These are phyloP conservation scores for Jackrogersella minutella DNA, from an alignment of 495 filamentous ascomycete species.

Conservation along the genomic window DNA sequence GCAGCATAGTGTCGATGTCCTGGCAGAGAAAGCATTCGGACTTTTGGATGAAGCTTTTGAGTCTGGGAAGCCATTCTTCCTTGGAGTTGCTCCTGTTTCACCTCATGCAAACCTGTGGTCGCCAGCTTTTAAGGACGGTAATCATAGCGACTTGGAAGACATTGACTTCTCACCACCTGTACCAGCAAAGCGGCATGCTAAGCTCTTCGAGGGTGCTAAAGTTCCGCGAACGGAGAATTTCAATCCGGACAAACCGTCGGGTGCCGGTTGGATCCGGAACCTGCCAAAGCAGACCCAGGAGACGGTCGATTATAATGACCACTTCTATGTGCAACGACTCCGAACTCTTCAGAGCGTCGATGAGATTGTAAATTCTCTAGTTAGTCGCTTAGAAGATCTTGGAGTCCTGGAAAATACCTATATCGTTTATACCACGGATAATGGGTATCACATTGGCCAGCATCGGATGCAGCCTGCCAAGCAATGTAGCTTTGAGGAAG, in stretches of 20 bases:
- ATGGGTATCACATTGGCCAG: constrained; percentile 79
- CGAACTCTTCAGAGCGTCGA: constrained; percentile 73
- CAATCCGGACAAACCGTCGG: constrained; percentile 61
- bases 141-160: constrained; percentile 34
- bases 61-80: constrained; percentile 68
- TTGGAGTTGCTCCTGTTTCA: constrained; percentile 70
- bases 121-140: constrained; percentile 47
- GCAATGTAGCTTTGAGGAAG: constrained; percentile 74
- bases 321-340: constrained; percentile 71
- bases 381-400: constrained; percentile 59
- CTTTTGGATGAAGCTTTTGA: constrained; percentile 69
- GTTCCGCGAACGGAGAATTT: constrained; percentile 63
- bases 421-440: constrained; percentile 76
- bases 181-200: constrained; percentile 55
- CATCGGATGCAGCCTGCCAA: constrained; percentile 77
- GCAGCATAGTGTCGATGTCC: constrained; percentile 67
- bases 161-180: constrained; percentile 60
- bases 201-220: constrained; percentile 56
- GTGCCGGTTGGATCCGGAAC: constrained; percentile 68
- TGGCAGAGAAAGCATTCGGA: constrained; percentile 67
- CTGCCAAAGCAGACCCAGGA: constrained; percentile 61
- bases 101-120: constrained; percentile 66
- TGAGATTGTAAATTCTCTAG: constrained; percentile 68
- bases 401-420: constrained; percentile 71
- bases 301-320: constrained; percentile 70